Evolutionary conservation across 2,329 filamentous ascomycete genomes (phyloP), one percentile per base, ranked within the genome.

Genomic region (Helotiales sp.): DNA sequence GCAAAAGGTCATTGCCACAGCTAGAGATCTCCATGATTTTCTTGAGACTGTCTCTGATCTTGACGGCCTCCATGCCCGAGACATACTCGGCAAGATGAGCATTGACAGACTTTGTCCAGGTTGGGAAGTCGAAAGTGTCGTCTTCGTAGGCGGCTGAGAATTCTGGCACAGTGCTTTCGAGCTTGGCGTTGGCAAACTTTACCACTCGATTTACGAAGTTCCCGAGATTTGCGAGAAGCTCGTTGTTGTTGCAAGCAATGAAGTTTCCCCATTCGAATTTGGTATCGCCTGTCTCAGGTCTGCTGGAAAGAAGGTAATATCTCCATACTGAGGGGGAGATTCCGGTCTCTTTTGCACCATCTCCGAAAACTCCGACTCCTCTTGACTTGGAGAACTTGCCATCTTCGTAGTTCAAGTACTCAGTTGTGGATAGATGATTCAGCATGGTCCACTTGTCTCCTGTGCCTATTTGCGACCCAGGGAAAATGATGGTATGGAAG

Each of bases 341-440:
- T 19, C 91, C 92, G 8, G 91, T 96, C 55, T 96, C 87, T 74
- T 89, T 89, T 47, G 91, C 93, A 68, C 90, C 91, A 75, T 90
- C 93, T 51, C 93, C 93, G 69, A 97, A 97, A 1, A 97, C 93
- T 68, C 93, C 93, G 34, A 97, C 84, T 30, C 89, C 90, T 67
- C 91, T 84, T 51, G 90, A 95, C 76, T 97, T 97, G 71, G 88
- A 93, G 77, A 97, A 97, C 73, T 97, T 97, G 64, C 90, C 90
- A 59, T 85, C 85, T 73, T 95, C 90, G 69, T 95, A 95, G 76
- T 93, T 93, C 64, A 95, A 80, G 68, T 95, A 93, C 71, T 97
- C 93, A 0, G 92, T 95, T 0, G 92, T 93, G 8, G 90, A 95
- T 51, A 97, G 82, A 69, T 92, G 90, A 75, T 96, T 86, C 31